Conservation (phyloP, 2,329 filamentous ascomycete species). For the Blastomyces parvus region DNA sequence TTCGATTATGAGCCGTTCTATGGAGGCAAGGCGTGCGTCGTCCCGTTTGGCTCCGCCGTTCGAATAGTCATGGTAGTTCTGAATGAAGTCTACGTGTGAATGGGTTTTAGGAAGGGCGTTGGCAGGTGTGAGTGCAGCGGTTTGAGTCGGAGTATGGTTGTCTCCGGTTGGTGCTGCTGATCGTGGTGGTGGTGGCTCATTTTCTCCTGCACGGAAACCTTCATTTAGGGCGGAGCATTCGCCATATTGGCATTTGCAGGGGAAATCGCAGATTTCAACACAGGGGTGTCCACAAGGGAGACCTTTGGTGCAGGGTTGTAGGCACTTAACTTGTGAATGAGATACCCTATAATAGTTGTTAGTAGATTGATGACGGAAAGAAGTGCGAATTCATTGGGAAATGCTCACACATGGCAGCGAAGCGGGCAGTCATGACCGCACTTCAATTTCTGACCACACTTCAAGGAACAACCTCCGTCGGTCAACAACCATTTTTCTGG, state of each 20-base stretch:
- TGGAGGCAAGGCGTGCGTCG: conserved; percentile 20
- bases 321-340: conserved; percentile 32
- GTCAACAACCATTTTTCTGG: conserved; percentile 46
- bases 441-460: conserved; percentile 36
- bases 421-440: conserved; percentile 48
- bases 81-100: conserved; percentile 13
- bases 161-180: conserved; percentile 1
- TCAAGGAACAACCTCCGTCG: conserved; percentile 44
- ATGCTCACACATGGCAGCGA: conserved; percentile 45
- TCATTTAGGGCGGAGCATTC: neutral
- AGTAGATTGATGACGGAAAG: neutral
- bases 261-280: conserved; percentile 23
- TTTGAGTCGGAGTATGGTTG: neutral
- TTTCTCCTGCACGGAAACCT: neutral
- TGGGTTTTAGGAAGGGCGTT: neutral
- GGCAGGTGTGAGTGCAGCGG: no score
- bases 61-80: conserved; percentile 24
- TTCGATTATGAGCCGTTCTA: conserved; percentile 12
- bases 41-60: conserved; percentile 24
- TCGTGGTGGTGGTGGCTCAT: neutral
- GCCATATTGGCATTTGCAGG: conserved; percentile 26
- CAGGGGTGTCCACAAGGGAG: conserved; percentile 36
- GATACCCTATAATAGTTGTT: conserved; percentile 23
- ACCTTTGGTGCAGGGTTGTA: conserved; percentile 23
- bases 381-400: neutral